Evolutionary conservation across 108 stramenopile species (phyloP).

Genomic region (Pseudonitzschia multiseries): DNA sequence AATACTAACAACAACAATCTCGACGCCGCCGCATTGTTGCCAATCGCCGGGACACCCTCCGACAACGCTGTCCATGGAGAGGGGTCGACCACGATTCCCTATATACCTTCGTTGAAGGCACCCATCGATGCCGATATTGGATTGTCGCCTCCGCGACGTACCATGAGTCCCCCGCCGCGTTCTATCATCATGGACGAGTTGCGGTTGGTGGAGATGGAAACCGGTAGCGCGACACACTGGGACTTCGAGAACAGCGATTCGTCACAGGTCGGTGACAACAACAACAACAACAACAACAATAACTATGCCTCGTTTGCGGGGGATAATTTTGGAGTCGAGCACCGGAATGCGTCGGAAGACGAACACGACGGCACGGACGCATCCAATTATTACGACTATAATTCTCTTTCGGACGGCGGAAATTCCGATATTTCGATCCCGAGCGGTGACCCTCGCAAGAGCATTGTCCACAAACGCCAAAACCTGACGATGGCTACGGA

Average conservation of each 20-base stretch:
- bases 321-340: slow-evolving; percentile 1
- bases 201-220: slow-evolving; percentile 47
- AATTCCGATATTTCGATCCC: slow-evolving; percentile 43
- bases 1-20: not conserved
- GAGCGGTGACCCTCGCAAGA: slow-evolving; percentile 66
- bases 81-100: slow-evolving; percentile 17
- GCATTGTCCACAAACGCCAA: slow-evolving; percentile 70
- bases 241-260: slow-evolving; percentile 10
- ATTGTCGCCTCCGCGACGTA: not conserved
- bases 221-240: slow-evolving; percentile 46
- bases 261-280: not conserved
- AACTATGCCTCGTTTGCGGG: not conserved
- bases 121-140: not conserved
- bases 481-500: slow-evolving; percentile 68
- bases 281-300: too few relatives aligned
- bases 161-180: slow-evolving; percentile 29
- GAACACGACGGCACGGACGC: not conserved
- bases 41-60: not conserved
- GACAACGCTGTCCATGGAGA: not conserved
- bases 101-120: slow-evolving; percentile 16
- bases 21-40: slow-evolving; percentile 11
- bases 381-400: not conserved
- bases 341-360: not conserved
- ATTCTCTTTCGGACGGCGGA: not conserved
- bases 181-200: slow-evolving; percentile 42